Evolutionary conservation across 768 basidiomycete genomes (phyloP), one percentile per base, ranked within the genome.

Genomic region (Clavulina sp.): DNA sequence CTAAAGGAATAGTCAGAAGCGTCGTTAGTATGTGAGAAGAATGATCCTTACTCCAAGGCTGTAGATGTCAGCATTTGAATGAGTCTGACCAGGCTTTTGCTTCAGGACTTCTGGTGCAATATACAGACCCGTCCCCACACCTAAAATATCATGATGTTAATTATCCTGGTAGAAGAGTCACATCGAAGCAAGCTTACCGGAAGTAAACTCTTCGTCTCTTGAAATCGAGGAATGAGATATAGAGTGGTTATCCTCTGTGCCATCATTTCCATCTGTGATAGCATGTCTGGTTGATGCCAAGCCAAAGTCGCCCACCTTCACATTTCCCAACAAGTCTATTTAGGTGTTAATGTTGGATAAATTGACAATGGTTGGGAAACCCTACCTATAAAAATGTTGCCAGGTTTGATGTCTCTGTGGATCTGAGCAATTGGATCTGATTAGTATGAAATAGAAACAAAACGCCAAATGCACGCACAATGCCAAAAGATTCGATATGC

Each of bases 1-100:
- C 86, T 91, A 55, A 34, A 41, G 19, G 23, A 32, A 6, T 19
- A 31, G 9, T 19, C 23, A 31, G 24, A 1, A 1, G 2, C 51
- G 18, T 9, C 16, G 9, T 26, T 5, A 7, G 36, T 29, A 4
- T 13, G 26, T 33, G n/a, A 31, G 5, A 30, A 48, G 21, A 21
- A 28, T 5, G 26, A 26, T 31, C 23, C 79, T 49, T 61, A 88
- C 87, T 23, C 91, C 92, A 6, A 93, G 74, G 63, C 87, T 89
- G 62, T 92, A 96, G 74, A 96, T 81, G 59, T 96, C 92, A 0
- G 88, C 91, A 60, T 92, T 93, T 32, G 70, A 77, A 57, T 87
- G 85, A 60, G 86, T 82, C 50, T 66, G 53, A 47, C 55, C 73
- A 43, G 69, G 73, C 58, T 68, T 74, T 46, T 73, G 65, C 1